Conservation (phyloP, 805 yeast genomes). For the Cyberlindnera euphorbiae region DNA sequence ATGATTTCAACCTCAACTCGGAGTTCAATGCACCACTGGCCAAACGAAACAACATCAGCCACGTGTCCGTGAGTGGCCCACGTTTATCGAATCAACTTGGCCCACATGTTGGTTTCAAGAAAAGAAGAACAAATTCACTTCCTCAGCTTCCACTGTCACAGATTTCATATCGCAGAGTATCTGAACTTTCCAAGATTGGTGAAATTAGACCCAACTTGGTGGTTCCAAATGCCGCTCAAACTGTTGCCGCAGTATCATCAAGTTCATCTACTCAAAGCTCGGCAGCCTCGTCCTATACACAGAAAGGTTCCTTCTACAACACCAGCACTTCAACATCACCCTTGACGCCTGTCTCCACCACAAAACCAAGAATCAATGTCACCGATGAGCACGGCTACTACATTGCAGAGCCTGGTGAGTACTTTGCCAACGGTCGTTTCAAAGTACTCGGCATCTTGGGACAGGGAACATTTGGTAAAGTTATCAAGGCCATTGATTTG, state of each 20-base stretch:
- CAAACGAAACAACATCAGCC: background rate
- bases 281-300: slow-evolving; percentile 6
- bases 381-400: slow-evolving; percentile 60
- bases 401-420: slow-evolving; percentile 51
- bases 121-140: slow-evolving; percentile 46
- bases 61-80: background rate
- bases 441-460: slow-evolving; percentile 67
- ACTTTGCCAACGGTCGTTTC: slow-evolving; percentile 70
- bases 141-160: slow-evolving; percentile 51
- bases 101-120: slow-evolving; percentile 30
- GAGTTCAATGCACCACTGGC: slow-evolving; percentile 5
- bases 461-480: slow-evolving; percentile 92
- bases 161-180: slow-evolving; percentile 34
- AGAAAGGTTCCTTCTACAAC: slow-evolving; percentile 6
- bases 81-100: slow-evolving; percentile 4
- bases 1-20: slow-evolving; percentile 13
- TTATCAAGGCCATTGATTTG: slow-evolving; percentile 74
- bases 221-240: too few relatives aligned
- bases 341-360: slow-evolving; percentile 16
- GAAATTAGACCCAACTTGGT: slow-evolving; percentile 35
- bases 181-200: slow-evolving; percentile 36
- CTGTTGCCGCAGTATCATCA: slow-evolving; percentile 5
- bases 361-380: slow-evolving; percentile 9
- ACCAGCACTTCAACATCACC: slow-evolving; percentile 12
- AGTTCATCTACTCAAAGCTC: slow-evolving; percentile 7